Evolutionary conservation across 768 basidiomycete genomes (phyloP), one percentile per base, ranked within the genome.

Genomic region (Amanita thiersii): DNA sequence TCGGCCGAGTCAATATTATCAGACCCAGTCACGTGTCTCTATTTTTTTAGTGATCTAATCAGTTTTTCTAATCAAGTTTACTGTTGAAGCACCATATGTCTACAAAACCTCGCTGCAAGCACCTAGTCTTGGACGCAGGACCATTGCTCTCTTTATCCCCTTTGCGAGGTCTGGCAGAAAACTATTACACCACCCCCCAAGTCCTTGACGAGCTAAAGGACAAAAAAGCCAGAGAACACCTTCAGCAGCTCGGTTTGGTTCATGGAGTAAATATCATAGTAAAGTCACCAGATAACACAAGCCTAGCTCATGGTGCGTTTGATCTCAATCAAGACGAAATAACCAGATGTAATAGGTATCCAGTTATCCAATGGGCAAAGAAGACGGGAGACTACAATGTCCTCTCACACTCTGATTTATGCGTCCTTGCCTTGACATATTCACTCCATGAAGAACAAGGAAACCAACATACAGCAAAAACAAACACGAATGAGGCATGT

Each of bases 331-430:
- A 20, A 14, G 8, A 20, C 6, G 33, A 7, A 17, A 35, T 7
- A 17, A 7, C 8, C 8, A 20, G 6, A 7, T 35, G 7, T 14
- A 14, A 14, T 35, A 6, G 25, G n/a, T 12, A 37, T 36, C 25
- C 55, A 97, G 96, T 94, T 3, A 87, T 86, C 42, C 82, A 84
- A 47, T 82, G 80, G 61, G 89, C 96, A 3, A 94, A 91, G 69
- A 88, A 88, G 69, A 94, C 94, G 0, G 96, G 96, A 57, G 96
- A 99, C 62, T 93, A 91, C 56, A 68, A 87, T 31, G 93, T 91
- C 35, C 70, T 99, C 28, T 96, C 91, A 10, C 77, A 83, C 59
- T 73, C 92, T 10, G 96, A 99, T 79, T 59, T 99, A 30, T 82
- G 85, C 52, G 80, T 98, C 26, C 63, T 98, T 37, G 94, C 96